Base-by-base conservation (phyloP, 768 basidiomycete genomes). In the Lactarius trivialis region DNA sequence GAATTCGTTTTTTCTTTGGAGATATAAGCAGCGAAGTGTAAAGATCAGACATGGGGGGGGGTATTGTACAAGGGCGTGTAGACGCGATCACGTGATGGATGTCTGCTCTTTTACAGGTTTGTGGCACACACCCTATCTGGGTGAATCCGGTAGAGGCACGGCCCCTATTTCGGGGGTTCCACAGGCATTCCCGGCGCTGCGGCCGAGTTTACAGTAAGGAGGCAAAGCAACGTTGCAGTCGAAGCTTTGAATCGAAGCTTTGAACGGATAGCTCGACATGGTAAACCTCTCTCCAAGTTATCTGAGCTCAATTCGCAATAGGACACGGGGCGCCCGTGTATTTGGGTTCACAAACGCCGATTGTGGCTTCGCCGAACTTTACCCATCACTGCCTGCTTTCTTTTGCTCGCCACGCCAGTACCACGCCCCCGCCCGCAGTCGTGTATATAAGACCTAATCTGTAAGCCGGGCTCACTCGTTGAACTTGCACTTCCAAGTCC, bases 1-100 rank as follows among this genome's bases (percentile, higher is more conserved):
- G 76, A 58, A 74, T 74, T 59, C 89, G 83, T 73, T 86, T 89
- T 77, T 89, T 91, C 68, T 71, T 80, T 0, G 86, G 88, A 37
- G 88, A 89, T 54, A 89, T 75, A 50, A 79, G 76, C 26, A 91
- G 79, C 17, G 81, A 73, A 45, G 83, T 74, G 71, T 87, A 88
- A 15, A 87, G 72, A 68, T 83, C 81, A 19, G 84, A 81, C 86
- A 88, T 81, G 19, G 51, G n/a, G n/a, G n/a, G n/a, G n/a, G 43
- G 24, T 33, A 62, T 30, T 21, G 34, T 24, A 36, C 36, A 51
- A 43, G 7, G 41, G 30, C 26, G 28, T 24, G 48, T 11, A 30
- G 7, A 65, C 66, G 53, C 64, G 64, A 51, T 63, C 64, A 67
- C 66, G 60, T 67, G 66, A 61, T 17, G n/a, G n/a, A n/a, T n/a